Evolutionary conservation across 768 basidiomycete genomes (phyloP).

Genomic region (Trametes meyenii): DNA sequence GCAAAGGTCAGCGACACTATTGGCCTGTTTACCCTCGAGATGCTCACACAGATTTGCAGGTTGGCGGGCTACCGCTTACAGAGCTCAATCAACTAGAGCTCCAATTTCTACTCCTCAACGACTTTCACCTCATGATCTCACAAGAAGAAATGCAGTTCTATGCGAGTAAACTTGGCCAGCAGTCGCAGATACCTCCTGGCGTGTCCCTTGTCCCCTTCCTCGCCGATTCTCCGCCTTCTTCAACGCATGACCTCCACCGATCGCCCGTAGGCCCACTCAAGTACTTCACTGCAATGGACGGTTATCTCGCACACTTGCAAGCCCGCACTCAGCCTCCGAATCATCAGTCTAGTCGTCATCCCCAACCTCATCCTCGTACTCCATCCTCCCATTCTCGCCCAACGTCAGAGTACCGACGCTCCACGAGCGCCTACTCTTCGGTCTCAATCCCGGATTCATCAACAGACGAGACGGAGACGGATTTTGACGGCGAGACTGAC

Average conservation of each 20-base stretch:
- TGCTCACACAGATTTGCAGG: conserved; percentile 48
- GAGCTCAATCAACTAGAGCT: conserved; percentile 97
- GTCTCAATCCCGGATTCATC: conserved; percentile 29
- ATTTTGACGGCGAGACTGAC: conserved; percentile 65
- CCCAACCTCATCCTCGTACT: conserved; percentile 17
- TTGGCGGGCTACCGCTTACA: conserved; percentile 90
- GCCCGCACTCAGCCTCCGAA: conserved; percentile 17
- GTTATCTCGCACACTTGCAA: conserved; percentile 46
- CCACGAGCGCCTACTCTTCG: conserved; percentile 21
- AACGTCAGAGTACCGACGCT: conserved; percentile 24
- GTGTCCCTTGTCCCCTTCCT: conserved; percentile 60
- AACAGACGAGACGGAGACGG: conserved; percentile 47
- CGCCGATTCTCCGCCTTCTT: conserved; percentile 27
- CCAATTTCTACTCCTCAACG: conserved; percentile 94
- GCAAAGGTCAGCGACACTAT: conserved; percentile 72
- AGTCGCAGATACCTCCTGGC: conserved; percentile 24
- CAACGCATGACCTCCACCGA: conserved; percentile 24
- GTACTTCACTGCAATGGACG: conserved; percentile 59
- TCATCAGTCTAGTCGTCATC: not conserved
- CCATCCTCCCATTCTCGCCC: conserved; percentile 22
- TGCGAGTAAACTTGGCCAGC: conserved; percentile 53
- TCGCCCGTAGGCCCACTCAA: conserved; percentile 43
- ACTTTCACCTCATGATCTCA: conserved; percentile 88
- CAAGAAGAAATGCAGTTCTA: conserved; percentile 93
- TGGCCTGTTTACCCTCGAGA: not conserved